phyloP scores from a whole-genome alignment of 202 grass and related monocot genomes.

The Thinopyrum obtusiflorum region DNA sequence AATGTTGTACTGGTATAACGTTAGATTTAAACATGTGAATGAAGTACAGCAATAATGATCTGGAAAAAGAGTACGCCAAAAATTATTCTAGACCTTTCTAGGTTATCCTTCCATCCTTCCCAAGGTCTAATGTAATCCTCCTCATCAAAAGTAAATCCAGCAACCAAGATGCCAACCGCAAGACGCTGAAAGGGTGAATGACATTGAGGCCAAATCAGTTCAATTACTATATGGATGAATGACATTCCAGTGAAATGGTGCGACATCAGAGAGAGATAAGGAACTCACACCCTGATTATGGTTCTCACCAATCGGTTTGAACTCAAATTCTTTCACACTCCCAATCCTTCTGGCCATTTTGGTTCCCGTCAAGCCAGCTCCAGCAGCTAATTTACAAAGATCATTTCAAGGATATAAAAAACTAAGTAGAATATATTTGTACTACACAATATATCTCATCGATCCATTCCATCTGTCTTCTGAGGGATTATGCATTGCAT shows the following conservation, averaged over 20 bases:
- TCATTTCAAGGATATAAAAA: constrained; percentile 26
- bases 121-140: constrained; percentile 83
- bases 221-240: not conserved
- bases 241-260: not conserved
- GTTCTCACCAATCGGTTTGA: constrained; percentile 86
- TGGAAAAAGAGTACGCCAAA: constrained; percentile 19
- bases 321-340: constrained; percentile 88
- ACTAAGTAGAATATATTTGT: not conserved
- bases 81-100: constrained; percentile 61
- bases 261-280: constrained; percentile 15
- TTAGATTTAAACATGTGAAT: constrained; percentile 11
- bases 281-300: constrained; percentile 97
- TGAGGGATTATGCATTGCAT: not conserved
- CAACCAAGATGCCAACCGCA: constrained; percentile 76
- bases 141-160: constrained; percentile 90
- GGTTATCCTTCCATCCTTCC: constrained; percentile 93
- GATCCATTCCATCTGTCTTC: not conserved
- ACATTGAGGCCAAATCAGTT: constrained; percentile 32
- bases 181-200: constrained; percentile 57
- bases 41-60: not conserved
- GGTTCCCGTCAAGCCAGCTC: constrained; percentile 86
- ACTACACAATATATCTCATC: not conserved
- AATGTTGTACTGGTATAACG: not conserved
- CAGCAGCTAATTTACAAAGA: constrained; percentile 61
- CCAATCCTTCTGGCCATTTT: constrained; percentile 94